Percentiles rank a stretch among this genome's conserved stretches.
These are phyloP conservation scores for Fusarium duplospermum DNA, from an alignment of 2,329 filamentous ascomycete species.

Conservation along the genomic window DNA sequence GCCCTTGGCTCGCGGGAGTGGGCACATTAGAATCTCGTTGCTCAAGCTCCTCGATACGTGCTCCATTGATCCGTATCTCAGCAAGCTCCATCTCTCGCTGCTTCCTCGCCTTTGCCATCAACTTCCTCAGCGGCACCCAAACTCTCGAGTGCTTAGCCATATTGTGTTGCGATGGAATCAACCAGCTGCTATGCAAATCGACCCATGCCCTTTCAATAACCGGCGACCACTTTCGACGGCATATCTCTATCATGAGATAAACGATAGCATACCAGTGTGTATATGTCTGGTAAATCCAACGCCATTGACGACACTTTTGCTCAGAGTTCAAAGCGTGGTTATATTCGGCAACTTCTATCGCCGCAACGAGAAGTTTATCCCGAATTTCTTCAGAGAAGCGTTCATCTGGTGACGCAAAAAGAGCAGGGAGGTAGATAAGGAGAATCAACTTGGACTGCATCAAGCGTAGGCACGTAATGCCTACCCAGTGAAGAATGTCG, in stretches of 20 bases:
- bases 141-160: constrained; percentile 48
- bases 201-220: constrained; percentile 61
- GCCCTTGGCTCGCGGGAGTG: constrained; percentile 46
- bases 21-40: constrained; percentile 42
- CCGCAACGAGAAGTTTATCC: constrained; percentile 60
- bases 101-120: constrained; percentile 53
- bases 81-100: constrained; percentile 53
- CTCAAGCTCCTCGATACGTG: constrained; percentile 44
- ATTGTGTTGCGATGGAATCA: constrained; percentile 45
- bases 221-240: constrained; percentile 58
- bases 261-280: constrained; percentile 70
- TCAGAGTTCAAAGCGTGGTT: constrained; percentile 66
- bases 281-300: constrained; percentile 70
- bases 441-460: constrained; percentile 67
- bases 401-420: constrained; percentile 56
- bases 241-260: constrained; percentile 65
- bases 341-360: constrained; percentile 67
- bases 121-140: constrained; percentile 55
- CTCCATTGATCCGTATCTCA: constrained; percentile 46
- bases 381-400: constrained; percentile 53
- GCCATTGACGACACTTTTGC: constrained; percentile 60
- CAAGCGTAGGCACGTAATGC: constrained; percentile 53
- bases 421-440: constrained; percentile 63
- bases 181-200: constrained; percentile 57
- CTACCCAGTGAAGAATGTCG: constrained; percentile 53